A percentile compares a stretch with the other conserved stretches of the same genome.
These are phyloP conservation scores for Trichoderma simmonsii DNA, from an alignment of 2,329 filamentous ascomycete genomes.

Conservation along the genomic window DNA sequence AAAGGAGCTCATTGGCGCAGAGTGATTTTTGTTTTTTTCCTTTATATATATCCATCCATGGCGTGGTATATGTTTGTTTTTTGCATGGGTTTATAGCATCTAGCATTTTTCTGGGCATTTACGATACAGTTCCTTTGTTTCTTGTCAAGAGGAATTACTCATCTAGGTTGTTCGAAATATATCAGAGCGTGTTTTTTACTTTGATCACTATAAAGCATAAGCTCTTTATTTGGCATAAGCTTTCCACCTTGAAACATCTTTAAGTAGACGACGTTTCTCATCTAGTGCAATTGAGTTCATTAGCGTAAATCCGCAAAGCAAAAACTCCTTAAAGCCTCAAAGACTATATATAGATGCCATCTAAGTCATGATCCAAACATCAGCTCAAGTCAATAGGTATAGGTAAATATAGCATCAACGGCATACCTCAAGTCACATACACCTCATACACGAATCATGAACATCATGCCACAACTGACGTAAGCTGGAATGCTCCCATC, in stretches of 20 bases:
- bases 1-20: slow-evolving; percentile 64
- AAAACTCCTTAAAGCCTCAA: too few relatives aligned
- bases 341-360: neutral
- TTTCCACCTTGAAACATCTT: neutral
- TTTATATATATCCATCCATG: neutral
- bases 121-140: neutral
- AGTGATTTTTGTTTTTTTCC: neutral
- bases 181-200: neutral
- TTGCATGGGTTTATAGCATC: neutral
- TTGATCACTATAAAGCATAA: neutral
- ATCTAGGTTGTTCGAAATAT: neutral
- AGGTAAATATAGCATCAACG: neutral
- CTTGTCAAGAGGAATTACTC: neutral
- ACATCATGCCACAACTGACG: neutral
- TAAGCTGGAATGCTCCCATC: neutral
- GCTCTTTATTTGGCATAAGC: neutral
- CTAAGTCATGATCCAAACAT: neutral
- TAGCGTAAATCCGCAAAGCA: neutral
- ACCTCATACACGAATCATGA: neutral
- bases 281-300: neutral
- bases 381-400: neutral
- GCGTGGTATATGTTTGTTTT: neutral
- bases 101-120: neutral
- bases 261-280: neutral
- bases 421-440: neutral